These are phyloP conservation scores for Leccinellum rugosiceps DNA, from an alignment of 768 basidiomycete species.

Conservation along the genomic window DNA sequence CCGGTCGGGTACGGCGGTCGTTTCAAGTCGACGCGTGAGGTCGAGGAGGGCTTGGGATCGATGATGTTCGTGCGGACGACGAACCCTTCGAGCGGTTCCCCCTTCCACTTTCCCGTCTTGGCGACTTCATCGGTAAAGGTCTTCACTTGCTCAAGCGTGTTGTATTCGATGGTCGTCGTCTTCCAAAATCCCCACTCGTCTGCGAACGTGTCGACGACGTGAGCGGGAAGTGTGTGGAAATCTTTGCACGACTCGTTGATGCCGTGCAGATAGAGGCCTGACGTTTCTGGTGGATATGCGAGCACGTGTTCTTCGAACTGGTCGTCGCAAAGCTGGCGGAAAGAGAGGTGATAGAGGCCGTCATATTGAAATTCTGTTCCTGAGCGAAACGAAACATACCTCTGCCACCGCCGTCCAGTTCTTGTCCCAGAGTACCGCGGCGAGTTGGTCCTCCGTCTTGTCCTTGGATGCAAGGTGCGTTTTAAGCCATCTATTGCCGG, in stretches of 20 bases:
- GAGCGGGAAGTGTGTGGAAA: constrained; percentile 71
- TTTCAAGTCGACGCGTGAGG: constrained; percentile 17
- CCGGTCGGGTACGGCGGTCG: constrained; percentile 70
- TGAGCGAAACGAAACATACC: constrained; percentile 42
- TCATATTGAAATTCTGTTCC: neutral
- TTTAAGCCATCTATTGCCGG: constrained; percentile 80
- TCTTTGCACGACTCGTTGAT: constrained; percentile 66
- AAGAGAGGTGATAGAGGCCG: neutral
- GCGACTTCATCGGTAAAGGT: constrained; percentile 69
- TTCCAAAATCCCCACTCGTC: constrained; percentile 88
- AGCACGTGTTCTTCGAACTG: constrained; percentile 97
- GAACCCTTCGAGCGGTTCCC: constrained; percentile 88
- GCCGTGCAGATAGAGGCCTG: constrained; percentile 92
- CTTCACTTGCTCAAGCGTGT: constrained; percentile 64
- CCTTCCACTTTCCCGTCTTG: constrained; percentile 73
- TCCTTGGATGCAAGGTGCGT: constrained; percentile 53
- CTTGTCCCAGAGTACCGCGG: constrained; percentile 68
- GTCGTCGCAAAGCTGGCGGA: constrained; percentile 87
- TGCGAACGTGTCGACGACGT: constrained; percentile 74
- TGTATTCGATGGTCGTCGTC: constrained; percentile 54
- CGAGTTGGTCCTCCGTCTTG: constrained; percentile 72
- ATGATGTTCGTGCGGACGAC: constrained; percentile 79
- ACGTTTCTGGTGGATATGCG: constrained; percentile 71
- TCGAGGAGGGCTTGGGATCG: constrained; percentile 35
- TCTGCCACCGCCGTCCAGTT: constrained; percentile 91